Percentiles rank a stretch among this genome's conserved stretches.
Conservation (phyloP, 768 basidiomycete genomes). For the Auricularia cornea region DNA sequence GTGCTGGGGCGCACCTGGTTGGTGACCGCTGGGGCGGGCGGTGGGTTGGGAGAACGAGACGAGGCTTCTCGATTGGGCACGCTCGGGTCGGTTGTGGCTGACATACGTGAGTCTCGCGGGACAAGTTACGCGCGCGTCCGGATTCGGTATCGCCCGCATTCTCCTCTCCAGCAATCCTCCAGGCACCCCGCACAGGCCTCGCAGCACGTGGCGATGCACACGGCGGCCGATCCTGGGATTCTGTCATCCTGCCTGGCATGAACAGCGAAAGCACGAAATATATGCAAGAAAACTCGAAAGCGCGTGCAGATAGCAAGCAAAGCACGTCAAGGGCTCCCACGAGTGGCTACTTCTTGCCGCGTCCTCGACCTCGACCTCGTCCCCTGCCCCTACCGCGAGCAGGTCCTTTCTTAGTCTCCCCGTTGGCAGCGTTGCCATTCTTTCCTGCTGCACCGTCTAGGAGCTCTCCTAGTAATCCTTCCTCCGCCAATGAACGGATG, state of each 20-base stretch:
- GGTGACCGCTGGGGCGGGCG: neutral
- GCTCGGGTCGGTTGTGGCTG: neutral
- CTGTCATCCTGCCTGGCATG: too few relatives aligned
- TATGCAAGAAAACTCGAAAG: too few relatives aligned
- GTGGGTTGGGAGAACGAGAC: neutral
- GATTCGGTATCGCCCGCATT: too few relatives aligned
- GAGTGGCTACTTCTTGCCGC: neutral
- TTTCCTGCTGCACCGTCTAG: slow-evolving; percentile 21
- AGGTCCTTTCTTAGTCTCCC: neutral
- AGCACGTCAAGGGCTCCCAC: too few relatives aligned
- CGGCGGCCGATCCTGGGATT: too few relatives aligned
- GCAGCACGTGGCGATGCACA: too few relatives aligned
- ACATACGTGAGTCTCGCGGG: too few relatives aligned
- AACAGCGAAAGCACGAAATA: too few relatives aligned
- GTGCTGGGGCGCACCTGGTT: neutral
- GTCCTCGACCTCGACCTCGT: neutral
- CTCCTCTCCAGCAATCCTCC: too few relatives aligned
- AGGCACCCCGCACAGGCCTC: too few relatives aligned
- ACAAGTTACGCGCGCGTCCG: too few relatives aligned
- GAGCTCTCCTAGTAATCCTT: slow-evolving; percentile 38
- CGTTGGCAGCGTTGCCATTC: neutral
- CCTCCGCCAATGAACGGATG: slow-evolving; percentile 32
- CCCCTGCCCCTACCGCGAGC: neutral
- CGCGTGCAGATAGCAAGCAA: too few relatives aligned
- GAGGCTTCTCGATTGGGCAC: neutral